Evolutionary conservation across 2,329 filamentous ascomycete species (phyloP), one percentile per base, ranked within the genome.

Genomic region (Domatiomyces globalis): DNA sequence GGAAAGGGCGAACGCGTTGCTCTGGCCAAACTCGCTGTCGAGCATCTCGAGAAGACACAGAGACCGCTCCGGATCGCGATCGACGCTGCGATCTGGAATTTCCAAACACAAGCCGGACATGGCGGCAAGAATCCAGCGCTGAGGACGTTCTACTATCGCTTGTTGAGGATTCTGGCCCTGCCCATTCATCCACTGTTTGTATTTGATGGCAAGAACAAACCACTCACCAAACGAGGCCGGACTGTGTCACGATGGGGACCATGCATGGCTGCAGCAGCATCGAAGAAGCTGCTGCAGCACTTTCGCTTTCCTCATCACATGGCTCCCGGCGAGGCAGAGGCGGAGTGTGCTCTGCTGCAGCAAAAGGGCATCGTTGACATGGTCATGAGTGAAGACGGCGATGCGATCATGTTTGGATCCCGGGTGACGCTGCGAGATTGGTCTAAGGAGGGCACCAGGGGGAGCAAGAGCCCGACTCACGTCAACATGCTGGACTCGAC

Each of bases 401-500:
- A 98, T 65, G 92, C 90, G 1, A 78, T 96, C 61, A 96, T 96
- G 90, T 96, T 96, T 69, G 92, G 92, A 1, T 92, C 87, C 56
- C 81, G 78, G 0, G 69, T 80, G 39, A 90, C 85, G 0, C 69
- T 95, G 43, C 78, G 87, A 48, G 90, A 87, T 61, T 95, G 87
- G 82, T 85, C 85, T 0, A 77, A 85, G 2, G 87, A 94, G 63
- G 75, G 74, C 10, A 75, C 72, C 45, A 75, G 72, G n/a, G 71
- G 74, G 0, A 78, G 74, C 60, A 85, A 84, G 55, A 72, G 70
- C 4, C 86, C 88, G 0, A 95, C 90, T 0, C 92, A 96, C 62
- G 83, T 96, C 49, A 86, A 83, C 44, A 71, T 94, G 46, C 94
- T 95, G 64, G 79, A 87, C 51, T 78, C 78, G 0, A 66, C 74